These are phyloP conservation scores for Xerocomus nothofagi DNA, from an alignment of 1,284 basidiomycete genomes.

Conservation along the genomic window DNA sequence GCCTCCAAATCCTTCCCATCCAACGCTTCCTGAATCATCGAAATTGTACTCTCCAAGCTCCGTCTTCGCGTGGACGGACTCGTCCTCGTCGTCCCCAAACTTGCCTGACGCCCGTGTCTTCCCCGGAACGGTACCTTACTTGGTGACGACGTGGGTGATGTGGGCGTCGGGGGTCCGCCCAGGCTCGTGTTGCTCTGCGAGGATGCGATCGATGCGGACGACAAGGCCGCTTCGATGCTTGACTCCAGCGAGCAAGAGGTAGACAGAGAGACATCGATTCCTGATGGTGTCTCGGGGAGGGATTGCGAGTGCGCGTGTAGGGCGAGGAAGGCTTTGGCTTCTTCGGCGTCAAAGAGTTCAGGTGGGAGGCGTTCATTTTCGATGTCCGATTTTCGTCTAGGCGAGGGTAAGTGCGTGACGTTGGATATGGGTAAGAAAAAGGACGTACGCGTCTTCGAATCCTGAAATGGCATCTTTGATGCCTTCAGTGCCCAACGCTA, in stretches of 20 bases:
- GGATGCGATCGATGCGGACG: conserved; percentile 37
- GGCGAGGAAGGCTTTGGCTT: conserved; percentile 56
- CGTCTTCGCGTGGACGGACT: conserved; percentile 91
- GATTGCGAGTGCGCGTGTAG: conserved; percentile 46
- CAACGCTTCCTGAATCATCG: conserved; percentile 87
- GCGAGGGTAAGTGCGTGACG: background rate
- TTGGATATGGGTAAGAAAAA: background rate
- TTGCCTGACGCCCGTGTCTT: conserved; percentile 85
- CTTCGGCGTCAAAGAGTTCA: conserved; percentile 88
- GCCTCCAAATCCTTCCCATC: conserved; percentile 57
- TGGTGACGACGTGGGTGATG: conserved; percentile 39
- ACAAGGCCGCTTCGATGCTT: conserved; percentile 50
- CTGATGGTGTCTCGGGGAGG: conserved; percentile 47
- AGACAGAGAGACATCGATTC: conserved; percentile 48
- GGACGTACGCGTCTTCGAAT: conserved; percentile 92
- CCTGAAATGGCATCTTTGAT: conserved; percentile 94
- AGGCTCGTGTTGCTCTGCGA: conserved; percentile 25
- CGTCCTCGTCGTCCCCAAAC: conserved; percentile 95
- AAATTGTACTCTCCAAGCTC: conserved; percentile 95
- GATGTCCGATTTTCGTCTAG: conserved; percentile 94
- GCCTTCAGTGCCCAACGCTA: conserved; percentile 90
- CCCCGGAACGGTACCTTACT: conserved; percentile 57
- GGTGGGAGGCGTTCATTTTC: conserved; percentile 98
- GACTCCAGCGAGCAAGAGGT: conserved; percentile 41
- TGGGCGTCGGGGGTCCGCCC: conserved; percentile 25